These are phyloP conservation scores for Penicillium roqueforti DNA, from an alignment of 495 filamentous ascomycete genomes.

Conservation along the genomic window DNA sequence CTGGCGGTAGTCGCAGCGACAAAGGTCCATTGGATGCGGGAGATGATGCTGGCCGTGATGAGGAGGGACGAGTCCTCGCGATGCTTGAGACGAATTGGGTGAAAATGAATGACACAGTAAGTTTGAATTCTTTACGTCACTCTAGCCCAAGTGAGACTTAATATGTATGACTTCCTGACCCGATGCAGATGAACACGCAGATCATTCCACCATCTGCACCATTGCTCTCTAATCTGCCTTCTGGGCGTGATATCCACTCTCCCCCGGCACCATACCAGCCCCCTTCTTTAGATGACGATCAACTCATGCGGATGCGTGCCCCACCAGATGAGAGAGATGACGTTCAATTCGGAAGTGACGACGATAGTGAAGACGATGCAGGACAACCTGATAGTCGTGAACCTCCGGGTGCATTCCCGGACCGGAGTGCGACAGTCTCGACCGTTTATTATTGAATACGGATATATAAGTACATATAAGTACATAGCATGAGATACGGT, in stretches of 20 bases:
- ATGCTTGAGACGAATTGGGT: slow-evolving; percentile 87
- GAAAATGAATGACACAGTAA: slow-evolving; percentile 87
- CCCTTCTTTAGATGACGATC: slow-evolving; percentile 52
- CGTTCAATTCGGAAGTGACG: slow-evolving; percentile 32
- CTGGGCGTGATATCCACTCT: slow-evolving; percentile 79
- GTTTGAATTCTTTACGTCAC: slow-evolving; percentile 22
- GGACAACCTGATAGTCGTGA: slow-evolving; percentile 30
- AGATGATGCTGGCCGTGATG: slow-evolving; percentile 73
- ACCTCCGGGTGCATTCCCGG: slow-evolving; percentile 42
- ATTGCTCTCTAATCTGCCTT: slow-evolving; percentile 72
- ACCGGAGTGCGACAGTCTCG: slow-evolving; percentile 30
- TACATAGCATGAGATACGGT: neutral
- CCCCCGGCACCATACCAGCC: slow-evolving; percentile 55
- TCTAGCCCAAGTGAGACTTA: neutral
- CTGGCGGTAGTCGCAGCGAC: slow-evolving; percentile 51
- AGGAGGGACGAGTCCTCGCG: slow-evolving; percentile 81
- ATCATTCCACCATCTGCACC: slow-evolving; percentile 63
- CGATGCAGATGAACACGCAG: slow-evolving; percentile 70
- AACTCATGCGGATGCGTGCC: slow-evolving; percentile 48
- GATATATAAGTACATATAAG: neutral
- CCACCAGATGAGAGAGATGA: slow-evolving; percentile 37
- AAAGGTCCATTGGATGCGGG: slow-evolving; percentile 68
- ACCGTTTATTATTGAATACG: slow-evolving; percentile 48
- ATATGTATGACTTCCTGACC: slow-evolving; percentile 1
- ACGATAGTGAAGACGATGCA: slow-evolving; percentile 49